Evolutionary conservation across 441 rosid species (phyloP).

Genomic region (Theobroma grandiflorum): DNA sequence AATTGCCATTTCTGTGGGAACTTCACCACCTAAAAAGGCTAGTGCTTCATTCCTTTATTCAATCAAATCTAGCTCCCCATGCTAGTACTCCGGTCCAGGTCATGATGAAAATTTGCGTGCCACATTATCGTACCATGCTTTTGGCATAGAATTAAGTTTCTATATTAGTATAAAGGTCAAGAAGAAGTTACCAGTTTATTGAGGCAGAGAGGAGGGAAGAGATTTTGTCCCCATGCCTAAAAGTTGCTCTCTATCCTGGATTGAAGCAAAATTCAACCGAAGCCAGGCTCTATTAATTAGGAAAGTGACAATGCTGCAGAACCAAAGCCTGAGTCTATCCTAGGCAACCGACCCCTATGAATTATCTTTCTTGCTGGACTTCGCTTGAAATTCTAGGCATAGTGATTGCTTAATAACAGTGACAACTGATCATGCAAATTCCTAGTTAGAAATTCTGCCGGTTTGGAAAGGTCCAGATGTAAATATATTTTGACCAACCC

Average conservation of each 20-base stretch:
- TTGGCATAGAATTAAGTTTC: neutral
- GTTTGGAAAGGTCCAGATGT: neutral
- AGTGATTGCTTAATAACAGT: constrained; percentile 12
- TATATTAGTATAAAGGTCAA: neutral
- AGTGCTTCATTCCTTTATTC: constrained; percentile 1
- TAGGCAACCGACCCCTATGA: too few species aligned
- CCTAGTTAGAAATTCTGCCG: neutral
- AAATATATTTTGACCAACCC: neutral
- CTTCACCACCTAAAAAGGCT: neutral
- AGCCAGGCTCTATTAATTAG: neutral
- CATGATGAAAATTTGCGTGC: constrained; percentile 2
- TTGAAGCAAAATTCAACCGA: neutral
- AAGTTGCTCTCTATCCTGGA: neutral
- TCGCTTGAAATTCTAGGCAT: constrained; percentile 8
- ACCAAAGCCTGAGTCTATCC: neutral
- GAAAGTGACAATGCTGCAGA: constrained; percentile 15
- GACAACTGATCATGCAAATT: constrained; percentile 5
- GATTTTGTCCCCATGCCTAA: constrained; percentile 15
- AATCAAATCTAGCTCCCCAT: neutral
- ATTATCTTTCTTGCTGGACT: neutral
- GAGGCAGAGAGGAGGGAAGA: neutral
- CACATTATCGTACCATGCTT: neutral
- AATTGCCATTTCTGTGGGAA: neutral
- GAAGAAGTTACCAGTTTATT: neutral
- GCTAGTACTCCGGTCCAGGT: neutral